Conservation (phyloP, 2,329 filamentous ascomycete species). For the Fusarium buharicum region DNA sequence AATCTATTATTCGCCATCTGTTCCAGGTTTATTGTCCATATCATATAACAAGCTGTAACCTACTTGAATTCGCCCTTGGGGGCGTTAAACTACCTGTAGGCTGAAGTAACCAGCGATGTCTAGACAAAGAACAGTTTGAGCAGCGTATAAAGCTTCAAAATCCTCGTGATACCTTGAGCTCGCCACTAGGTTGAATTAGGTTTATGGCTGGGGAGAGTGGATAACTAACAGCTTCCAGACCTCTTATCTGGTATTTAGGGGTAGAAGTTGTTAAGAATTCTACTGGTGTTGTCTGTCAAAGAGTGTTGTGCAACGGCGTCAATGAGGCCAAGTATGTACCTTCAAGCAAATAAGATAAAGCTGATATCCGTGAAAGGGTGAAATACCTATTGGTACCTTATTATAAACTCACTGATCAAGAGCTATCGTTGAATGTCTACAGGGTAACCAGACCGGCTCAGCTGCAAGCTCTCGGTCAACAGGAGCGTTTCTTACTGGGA, state of each 20-base stretch:
- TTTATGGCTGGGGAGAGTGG: constrained; percentile 2
- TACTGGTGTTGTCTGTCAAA: not conserved
- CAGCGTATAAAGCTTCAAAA: not conserved
- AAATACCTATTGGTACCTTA: no score
- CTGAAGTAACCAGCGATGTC: not conserved
- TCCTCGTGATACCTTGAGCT: constrained; percentile 24
- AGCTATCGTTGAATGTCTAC: not conserved
- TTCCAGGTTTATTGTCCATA: not conserved
- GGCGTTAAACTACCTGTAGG: constrained; percentile 16
- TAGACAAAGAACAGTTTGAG: not conserved
- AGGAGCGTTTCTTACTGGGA: constrained; percentile 21
- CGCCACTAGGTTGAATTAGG: constrained; percentile 14
- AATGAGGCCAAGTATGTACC: not conserved
- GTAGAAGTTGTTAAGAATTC: not conserved
- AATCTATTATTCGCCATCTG: not conserved
- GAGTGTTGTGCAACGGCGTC: not conserved
- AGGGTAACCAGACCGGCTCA: constrained; percentile 36
- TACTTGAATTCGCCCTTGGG: constrained; percentile 20
- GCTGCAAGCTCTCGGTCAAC: constrained; percentile 10
- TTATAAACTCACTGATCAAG: no score
- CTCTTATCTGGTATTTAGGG: not conserved
- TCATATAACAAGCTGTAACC: constrained; percentile 14
- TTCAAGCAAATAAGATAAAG: not conserved
- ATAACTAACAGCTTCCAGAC: constrained; percentile 5
- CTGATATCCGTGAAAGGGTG: no score